Evolutionary conservation across 106 monocot species (phyloP).

Genomic region (Platanthera guangdongensis): DNA sequence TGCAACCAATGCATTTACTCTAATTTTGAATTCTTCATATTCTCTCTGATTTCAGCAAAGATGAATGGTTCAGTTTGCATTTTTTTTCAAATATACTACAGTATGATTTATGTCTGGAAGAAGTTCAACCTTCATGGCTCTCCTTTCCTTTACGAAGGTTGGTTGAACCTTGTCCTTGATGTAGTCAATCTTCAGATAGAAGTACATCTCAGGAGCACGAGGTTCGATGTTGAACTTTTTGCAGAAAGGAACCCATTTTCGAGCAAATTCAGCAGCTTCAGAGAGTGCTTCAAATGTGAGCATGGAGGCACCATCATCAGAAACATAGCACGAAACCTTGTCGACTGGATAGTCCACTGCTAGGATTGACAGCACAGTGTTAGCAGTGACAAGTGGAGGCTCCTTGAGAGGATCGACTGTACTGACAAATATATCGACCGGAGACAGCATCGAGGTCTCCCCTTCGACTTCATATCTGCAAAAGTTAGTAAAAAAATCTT

Average conservation of each 20-base stretch:
- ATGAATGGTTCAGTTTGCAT: not conserved
- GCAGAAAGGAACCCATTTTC: constrained; percentile 97
- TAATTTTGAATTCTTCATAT: constrained; percentile 93
- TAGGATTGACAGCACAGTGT: constrained; percentile 90
- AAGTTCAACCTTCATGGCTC: constrained; percentile 80
- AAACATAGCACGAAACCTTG: constrained; percentile 96
- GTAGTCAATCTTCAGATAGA: constrained; percentile 81
- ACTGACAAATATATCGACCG: constrained; percentile 89
- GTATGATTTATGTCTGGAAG: not conserved
- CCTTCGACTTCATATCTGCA: constrained; percentile 84
- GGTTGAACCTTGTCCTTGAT: constrained; percentile 96
- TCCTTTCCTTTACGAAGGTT: constrained; percentile 83
- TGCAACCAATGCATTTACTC: constrained; percentile 87
- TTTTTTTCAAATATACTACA: not conserved
- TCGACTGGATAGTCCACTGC: constrained; percentile 93
- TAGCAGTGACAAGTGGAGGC: constrained; percentile 91
- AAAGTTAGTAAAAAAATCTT: not conserved
- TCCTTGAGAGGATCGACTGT: constrained; percentile 96
- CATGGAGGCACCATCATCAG: constrained; percentile 96
- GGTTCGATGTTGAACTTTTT: constrained; percentile 93
- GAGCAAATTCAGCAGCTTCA: constrained; percentile 84
- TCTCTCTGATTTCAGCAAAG: constrained; percentile 52
- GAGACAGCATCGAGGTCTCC: constrained; percentile 62
- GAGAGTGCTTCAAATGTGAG: constrained; percentile 93
- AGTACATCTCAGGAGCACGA: constrained; percentile 92